These are phyloP conservation scores for Wickerhamomyces tratensis DNA, from an alignment of 805 yeast genomes.

Conservation along the genomic window DNA sequence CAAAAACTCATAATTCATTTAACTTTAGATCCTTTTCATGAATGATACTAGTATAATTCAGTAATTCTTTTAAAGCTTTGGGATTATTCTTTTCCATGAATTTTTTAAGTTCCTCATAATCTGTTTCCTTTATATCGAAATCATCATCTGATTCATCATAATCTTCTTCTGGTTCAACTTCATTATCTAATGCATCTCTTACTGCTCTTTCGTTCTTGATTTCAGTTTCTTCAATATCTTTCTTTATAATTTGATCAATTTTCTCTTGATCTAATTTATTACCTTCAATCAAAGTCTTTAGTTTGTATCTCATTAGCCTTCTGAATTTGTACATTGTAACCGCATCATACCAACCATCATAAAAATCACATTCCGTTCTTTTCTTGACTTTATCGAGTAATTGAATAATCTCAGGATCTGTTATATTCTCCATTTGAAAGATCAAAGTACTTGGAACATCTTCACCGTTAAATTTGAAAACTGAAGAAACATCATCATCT, in stretches of 20 bases:
- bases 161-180: conserved; percentile 6
- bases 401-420: conserved; percentile 48
- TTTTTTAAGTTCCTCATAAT: conserved; percentile 12
- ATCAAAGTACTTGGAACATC: conserved; percentile 59
- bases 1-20: too few relatives aligned
- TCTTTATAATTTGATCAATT: conserved; percentile 30
- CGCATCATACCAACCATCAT: conserved; percentile 75
- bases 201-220: conserved; percentile 19
- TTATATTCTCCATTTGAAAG: conserved; percentile 72
- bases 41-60: conserved; percentile 7
- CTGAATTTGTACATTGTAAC: conserved; percentile 56
- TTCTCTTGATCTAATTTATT: conserved; percentile 28
- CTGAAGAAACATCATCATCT: conserved; percentile 28
- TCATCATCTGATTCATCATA: conserved; percentile 17
- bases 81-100: conserved; percentile 14
- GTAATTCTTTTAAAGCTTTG: conserved; percentile 14
- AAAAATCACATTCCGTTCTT: conserved; percentile 37
- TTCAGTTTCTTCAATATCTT: conserved; percentile 16
- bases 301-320: conserved; percentile 61
- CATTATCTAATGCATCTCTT: conserved; percentile 15
- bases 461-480: conserved; percentile 63
- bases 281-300: conserved; percentile 45
- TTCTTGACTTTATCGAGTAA: conserved; percentile 31
- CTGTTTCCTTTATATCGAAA: conserved; percentile 14
- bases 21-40: conserved; percentile 5